Evolutionary conservation across 805 yeast species (phyloP), one percentile per base, ranked within the genome.

Genomic region (Lipomyces chichibuensis): DNA sequence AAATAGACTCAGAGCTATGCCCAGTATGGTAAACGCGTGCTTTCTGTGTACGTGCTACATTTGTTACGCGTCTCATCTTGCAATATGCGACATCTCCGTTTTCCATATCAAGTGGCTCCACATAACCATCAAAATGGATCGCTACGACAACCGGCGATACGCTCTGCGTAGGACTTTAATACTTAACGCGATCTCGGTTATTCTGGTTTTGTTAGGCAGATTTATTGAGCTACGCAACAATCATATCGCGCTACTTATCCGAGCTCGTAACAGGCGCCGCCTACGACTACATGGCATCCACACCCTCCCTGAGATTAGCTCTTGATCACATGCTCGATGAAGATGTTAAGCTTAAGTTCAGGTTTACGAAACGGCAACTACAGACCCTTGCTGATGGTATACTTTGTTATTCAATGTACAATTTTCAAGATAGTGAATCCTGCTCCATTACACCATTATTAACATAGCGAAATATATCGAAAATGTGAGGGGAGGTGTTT

Each of bases 161-260:
- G 8, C 17, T 51, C 4, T 3, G 29, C 54, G 17, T 25, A 51
- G 54, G 9, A 25, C 54, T 7, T 51, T 51, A 51, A 51, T 51
- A n/a, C 54, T 51, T 51, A 51, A 51, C 25, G 54, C 54, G 20
- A 17, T 51, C 54, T 51, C 54, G 54, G 54, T 25, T 51, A 51
- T 51, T 17, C 29, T 51, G 54, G 54, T 51, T 13, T 7, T 17
- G 5, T 7, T 51, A 51, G 27, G 54, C 54, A 20, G 27, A 51
- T 23, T 51, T 23, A 3, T 20, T 25, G 54, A 20, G 29, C 29
- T 51, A n/a, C n/a, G n/a, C n/a, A n/a, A n/a, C n/a, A n/a, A n/a
- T n/a, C n/a, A n/a, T n/a, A n/a, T n/a, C n/a, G n/a, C n/a, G n/a
- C n/a, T n/a, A n/a, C n/a, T n/a, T n/a, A n/a, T n/a, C n/a, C n/a